Base-by-base conservation (phyloP, 192 early-diverging fungal genomes). In the Backusella luteola region DNA sequence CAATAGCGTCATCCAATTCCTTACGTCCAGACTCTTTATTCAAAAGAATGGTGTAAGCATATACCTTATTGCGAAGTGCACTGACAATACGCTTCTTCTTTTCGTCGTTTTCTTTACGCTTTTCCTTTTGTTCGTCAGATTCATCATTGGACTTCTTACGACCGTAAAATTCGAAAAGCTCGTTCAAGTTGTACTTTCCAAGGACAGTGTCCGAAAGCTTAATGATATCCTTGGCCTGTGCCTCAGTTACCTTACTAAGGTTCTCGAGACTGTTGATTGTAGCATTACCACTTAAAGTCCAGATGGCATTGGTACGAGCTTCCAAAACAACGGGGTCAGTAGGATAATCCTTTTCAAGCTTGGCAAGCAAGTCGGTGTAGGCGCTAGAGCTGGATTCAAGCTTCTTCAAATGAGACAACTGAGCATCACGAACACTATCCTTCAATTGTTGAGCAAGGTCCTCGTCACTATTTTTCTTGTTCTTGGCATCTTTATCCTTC, bases 371-470 rank as follows among this genome's bases (percentile, higher is more conserved):
- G 29, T 83, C 80, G 49, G 83, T 80, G 39, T 92, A 89, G 17
- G 87, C 87, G 4, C 23, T 76, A 19, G 86, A 89, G 34, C 88
- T 89, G 1, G 86, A 84, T 12, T 84, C 81, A 36, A 92, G 76
- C 86, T 97, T 97, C 83, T 94, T 94, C 63, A 98, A 74, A 84
- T 90, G 90, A 3, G 90, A 81, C 38, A 99, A 87, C 77, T 95
- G 90, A 29, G 94, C 77, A 79, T 95, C 93, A 26, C 94, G 86
- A 39, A 96, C 80, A 15, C 89, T 90, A 73, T 96, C 95, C 44
- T 86, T 82, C 69, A 94, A 74, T 23, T 87, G 84, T 36, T 85
- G 78, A 36, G 71, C 66, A 2, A 84, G 44, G 17, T 84, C 79
- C n/a, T 81, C 73, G 12, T 90, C 89, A 71, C 87, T 85, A n/a